Evolutionary conservation across 495 filamentous ascomycete species (phyloP).

Genomic region (Penicillium desertorum): DNA sequence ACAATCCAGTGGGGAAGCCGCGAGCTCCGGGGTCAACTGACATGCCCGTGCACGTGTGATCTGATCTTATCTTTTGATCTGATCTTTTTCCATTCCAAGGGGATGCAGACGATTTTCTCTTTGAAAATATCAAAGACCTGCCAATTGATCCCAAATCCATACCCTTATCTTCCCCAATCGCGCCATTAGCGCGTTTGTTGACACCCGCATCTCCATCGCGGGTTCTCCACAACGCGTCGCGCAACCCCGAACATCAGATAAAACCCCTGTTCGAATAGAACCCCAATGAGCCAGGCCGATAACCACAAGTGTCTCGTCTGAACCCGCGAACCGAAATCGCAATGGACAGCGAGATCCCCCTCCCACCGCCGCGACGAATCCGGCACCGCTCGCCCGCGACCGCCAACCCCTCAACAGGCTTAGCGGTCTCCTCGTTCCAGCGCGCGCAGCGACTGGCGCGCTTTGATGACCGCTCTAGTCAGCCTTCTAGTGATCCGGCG

Average conservation of each 20-base stretch:
- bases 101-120: background rate
- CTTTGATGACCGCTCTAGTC: conserved; percentile 46
- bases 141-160: conserved; percentile 3
- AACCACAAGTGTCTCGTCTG: background rate
- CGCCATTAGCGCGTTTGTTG: conserved; percentile 26
- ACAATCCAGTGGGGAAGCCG: conserved; percentile 27
- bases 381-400: conserved; percentile 40
- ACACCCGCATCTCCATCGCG: conserved; percentile 12
- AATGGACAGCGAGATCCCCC: conserved; percentile 48
- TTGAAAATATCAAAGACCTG: background rate
- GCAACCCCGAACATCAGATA: conserved; percentile 9
- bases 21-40: conserved; percentile 25
- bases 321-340: conserved; percentile 7
- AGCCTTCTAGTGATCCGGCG: conserved; percentile 69
- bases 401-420: conserved; percentile 12
- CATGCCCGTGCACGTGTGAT: conserved; percentile 27
- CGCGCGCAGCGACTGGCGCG: conserved; percentile 37
- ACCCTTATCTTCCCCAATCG: conserved; percentile 4
- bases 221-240: conserved; percentile 26
- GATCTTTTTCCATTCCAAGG: conserved; percentile 2
- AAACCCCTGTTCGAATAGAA: background rate
- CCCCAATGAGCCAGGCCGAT: conserved; percentile 4
- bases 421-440: conserved; percentile 28
- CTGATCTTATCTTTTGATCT: conserved; percentile 29
- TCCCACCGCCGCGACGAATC: conserved; percentile 45